These are phyloP conservation scores for Trametopsis cervina DNA, from an alignment of 768 basidiomycete genomes.

Conservation along the genomic window DNA sequence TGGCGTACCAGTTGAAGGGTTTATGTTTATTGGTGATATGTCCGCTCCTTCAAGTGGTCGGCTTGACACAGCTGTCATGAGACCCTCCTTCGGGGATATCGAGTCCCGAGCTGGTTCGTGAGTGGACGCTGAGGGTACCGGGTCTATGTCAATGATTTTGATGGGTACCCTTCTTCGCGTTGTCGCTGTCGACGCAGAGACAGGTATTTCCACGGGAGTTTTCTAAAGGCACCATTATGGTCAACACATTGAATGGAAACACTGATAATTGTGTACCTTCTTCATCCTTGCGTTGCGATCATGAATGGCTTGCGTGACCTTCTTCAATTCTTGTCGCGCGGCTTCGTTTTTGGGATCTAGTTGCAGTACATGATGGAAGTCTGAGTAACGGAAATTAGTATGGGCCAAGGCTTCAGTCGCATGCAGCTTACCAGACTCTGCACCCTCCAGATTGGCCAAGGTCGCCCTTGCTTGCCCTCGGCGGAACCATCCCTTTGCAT, in stretches of 20 bases:
- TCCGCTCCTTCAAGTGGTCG: slow-evolving; percentile 19
- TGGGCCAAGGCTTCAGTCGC: not conserved
- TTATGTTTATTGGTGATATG: slow-evolving; percentile 2
- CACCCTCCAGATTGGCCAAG: slow-evolving; percentile 48
- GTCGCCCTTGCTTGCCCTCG: slow-evolving; percentile 65
- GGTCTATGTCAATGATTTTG: slow-evolving; percentile 40
- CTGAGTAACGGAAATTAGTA: slow-evolving; percentile 33
- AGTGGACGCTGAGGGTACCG: not conserved
- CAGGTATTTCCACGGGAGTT: slow-evolving; percentile 10
- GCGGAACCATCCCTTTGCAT: slow-evolving; percentile 77
- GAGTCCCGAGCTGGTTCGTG: not conserved
- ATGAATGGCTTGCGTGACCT: slow-evolving; percentile 35
- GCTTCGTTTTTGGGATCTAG: slow-evolving; percentile 61
- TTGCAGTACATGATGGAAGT: slow-evolving; percentile 49
- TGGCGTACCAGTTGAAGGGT: slow-evolving; percentile 5
- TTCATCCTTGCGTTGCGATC: slow-evolving; percentile 30
- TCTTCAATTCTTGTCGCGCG: slow-evolving; percentile 56
- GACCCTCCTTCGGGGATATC: slow-evolving; percentile 10
- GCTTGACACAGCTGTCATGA: slow-evolving; percentile 36
- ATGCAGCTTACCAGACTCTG: slow-evolving; percentile 44
- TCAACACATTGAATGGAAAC: not conserved
- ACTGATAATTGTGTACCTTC: slow-evolving; percentile 4
- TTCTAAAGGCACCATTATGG: slow-evolving; percentile 19
- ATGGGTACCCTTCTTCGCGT: slow-evolving; percentile 53
- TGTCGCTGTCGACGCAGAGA: not conserved